Conservation (phyloP, 257 asterid genomes). For the Jacaranda copaia region DNA sequence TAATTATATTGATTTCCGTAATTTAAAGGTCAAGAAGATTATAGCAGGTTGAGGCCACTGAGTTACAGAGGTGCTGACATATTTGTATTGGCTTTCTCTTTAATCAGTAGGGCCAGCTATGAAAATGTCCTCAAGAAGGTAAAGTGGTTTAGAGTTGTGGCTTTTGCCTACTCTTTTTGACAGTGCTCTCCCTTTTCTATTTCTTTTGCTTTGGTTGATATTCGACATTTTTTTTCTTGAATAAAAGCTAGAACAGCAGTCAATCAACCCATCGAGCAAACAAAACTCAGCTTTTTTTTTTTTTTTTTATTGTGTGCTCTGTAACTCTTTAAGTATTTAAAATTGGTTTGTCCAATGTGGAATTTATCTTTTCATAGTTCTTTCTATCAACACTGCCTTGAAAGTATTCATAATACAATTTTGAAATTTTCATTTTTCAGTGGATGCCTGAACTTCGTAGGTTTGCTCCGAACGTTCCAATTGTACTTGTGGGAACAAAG, state of each 20-base stretch:
- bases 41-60: constrained; percentile 95
- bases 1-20: constrained; percentile 25
- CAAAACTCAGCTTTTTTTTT: not conserved
- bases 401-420: not conserved
- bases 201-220: not conserved
- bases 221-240: too few species aligned
- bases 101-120: constrained; percentile 93
- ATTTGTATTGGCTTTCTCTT: constrained; percentile 89
- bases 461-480: constrained; percentile 95
- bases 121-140: constrained; percentile 97
- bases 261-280: not conserved
- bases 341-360: not conserved
- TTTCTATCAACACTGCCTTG: not conserved
- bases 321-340: not conserved
- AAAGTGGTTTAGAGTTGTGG: constrained; percentile 11
- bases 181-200: not conserved
- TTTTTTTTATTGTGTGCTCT: not conserved
- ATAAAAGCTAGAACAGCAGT: too few species aligned
- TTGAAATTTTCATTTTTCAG: constrained; percentile 53
- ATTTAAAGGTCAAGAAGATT: constrained; percentile 86
- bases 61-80: constrained; percentile 96
- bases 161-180: not conserved
- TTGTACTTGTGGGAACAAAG: constrained; percentile 94
- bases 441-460: constrained; percentile 99
- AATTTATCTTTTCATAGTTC: not conserved